These are phyloP conservation scores for Serendipita sp. DNA, from an alignment of 768 basidiomycete species.

Conservation along the genomic window DNA sequence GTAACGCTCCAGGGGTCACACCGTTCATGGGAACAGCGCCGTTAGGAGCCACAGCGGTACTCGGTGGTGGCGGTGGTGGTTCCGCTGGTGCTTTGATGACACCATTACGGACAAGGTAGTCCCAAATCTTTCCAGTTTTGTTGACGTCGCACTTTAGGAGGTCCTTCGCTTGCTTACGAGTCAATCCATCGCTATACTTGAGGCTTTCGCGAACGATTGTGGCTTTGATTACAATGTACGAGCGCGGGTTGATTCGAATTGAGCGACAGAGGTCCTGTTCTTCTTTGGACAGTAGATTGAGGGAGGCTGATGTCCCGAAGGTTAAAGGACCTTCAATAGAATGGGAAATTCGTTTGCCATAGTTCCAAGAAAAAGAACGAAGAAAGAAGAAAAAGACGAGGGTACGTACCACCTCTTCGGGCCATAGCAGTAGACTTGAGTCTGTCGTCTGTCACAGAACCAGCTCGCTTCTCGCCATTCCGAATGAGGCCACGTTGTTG, in stretches of 20 bases:
- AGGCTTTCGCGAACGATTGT: constrained; percentile 88
- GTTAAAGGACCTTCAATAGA: constrained; percentile 49
- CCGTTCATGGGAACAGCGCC: neutral
- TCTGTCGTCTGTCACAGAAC: constrained; percentile 3
- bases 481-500: constrained; percentile 3
- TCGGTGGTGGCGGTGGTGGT: neutral
- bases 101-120: constrained; percentile 77
- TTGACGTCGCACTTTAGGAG: constrained; percentile 87
- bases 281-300: constrained; percentile 76
- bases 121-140: constrained; percentile 86
- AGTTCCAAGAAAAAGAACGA: too few species aligned
- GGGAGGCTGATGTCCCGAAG: constrained; percentile 73
- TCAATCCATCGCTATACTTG: constrained; percentile 72
- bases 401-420: neutral
- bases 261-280: constrained; percentile 82
- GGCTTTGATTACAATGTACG: constrained; percentile 92
- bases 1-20: too few species aligned
- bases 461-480: neutral
- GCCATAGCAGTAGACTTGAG: constrained; percentile 3
- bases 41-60: neutral
- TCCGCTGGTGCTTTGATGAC: constrained; percentile 15
- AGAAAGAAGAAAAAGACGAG: too few species aligned
- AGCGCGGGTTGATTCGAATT: constrained; percentile 83
- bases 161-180: constrained; percentile 75
- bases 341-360: neutral